Base-by-base conservation (phyloP, 208 protist genomes). In the Kentomonas sorsogonicus region DNA sequence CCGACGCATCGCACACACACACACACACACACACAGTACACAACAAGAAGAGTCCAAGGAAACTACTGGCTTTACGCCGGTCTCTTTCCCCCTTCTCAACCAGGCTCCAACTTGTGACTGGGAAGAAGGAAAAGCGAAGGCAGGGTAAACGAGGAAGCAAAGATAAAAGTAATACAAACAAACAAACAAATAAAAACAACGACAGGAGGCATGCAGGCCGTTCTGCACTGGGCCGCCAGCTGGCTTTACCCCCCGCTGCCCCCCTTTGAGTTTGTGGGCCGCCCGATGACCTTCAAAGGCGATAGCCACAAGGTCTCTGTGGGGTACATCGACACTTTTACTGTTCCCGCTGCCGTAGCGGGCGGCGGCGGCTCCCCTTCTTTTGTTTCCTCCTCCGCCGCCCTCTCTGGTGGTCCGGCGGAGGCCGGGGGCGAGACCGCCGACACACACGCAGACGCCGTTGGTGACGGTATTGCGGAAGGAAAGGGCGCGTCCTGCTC, bases 101-200 rank as follows among this genome's bases (percentile, higher is more conserved):
- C 20, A 52, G 7, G 26, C n/a, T n/a, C n/a, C n/a, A n/a, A n/a
- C n/a, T n/a, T n/a, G n/a, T n/a, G n/a, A n/a, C n/a, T n/a, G n/a
- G n/a, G n/a, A n/a, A n/a, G n/a, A n/a, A n/a, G n/a, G n/a, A n/a
- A n/a, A n/a, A n/a, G n/a, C n/a, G n/a, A n/a, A n/a, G n/a, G n/a
- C n/a, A n/a, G n/a, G n/a, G 86, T 9, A 91, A 91, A 84, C 84
- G 90, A 40, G 63, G 93, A 25, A 95, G 93, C 39, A 86, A 95
- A 60, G 89, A 95, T 59, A 83, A 91, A 45, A 93, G 91, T 83
- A 45, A 93, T 43, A 93, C 89, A 15, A 95, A 95, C 57, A 93
- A 93, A 60, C 86, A 95, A 30, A 84, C 88, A 10, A 95, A n/a
- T n/a, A n/a, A n/a, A n/a, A n/a, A n/a, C n/a, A n/a, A n/a, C n/a